A percentile compares a stretch with the other conserved stretches of the same genome.
phyloP scores from a whole-genome alignment of 2,329 filamentous ascomycete genomes.

The Aspergillus calidoustus region DNA sequence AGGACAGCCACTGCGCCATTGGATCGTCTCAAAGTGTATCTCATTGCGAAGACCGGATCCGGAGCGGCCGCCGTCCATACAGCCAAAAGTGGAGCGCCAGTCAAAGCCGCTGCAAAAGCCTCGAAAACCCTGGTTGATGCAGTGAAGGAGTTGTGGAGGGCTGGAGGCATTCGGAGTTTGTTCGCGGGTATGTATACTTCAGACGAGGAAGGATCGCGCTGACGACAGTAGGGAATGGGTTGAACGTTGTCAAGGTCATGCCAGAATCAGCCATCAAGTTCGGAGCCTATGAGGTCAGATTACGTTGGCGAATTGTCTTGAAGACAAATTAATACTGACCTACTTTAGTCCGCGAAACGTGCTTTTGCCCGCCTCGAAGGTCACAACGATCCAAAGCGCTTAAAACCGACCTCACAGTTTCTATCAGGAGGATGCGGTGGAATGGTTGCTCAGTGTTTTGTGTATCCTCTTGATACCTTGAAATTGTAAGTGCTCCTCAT shows the following conservation, averaged over 20 bases:
- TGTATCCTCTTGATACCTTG: slow-evolving; percentile 84
- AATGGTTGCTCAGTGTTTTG: slow-evolving; percentile 92
- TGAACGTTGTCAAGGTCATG: slow-evolving; percentile 98
- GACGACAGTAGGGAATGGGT: slow-evolving; percentile 73
- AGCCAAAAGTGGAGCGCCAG: slow-evolving; percentile 70
- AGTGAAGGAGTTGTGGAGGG: slow-evolving; percentile 77
- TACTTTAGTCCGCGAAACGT: slow-evolving; percentile 74
- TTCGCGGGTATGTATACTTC: slow-evolving; percentile 76
- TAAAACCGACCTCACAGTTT: slow-evolving; percentile 86
- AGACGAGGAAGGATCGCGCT: slow-evolving; percentile 20
- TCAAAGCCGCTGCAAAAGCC: slow-evolving; percentile 68
- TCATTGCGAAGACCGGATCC: slow-evolving; percentile 84
- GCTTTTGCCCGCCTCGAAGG: slow-evolving; percentile 85
- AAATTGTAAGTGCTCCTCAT: slow-evolving; percentile 56
- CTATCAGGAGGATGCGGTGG: slow-evolving; percentile 87
- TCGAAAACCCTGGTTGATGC: slow-evolving; percentile 73
- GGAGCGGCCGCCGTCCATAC: slow-evolving; percentile 65
- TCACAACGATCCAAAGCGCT: slow-evolving; percentile 77
- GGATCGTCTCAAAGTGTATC: slow-evolving; percentile 95
- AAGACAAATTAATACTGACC: slow-evolving; percentile 21
- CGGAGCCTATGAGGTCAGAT: slow-evolving; percentile 81
- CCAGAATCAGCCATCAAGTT: slow-evolving; percentile 98
- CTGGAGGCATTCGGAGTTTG: slow-evolving; percentile 84
- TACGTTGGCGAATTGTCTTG: background rate
- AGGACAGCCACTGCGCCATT: slow-evolving; percentile 94